Evolutionary conservation across 1,284 basidiomycete genomes (phyloP).

Genomic region (Cryptococcus hybrid): DNA sequence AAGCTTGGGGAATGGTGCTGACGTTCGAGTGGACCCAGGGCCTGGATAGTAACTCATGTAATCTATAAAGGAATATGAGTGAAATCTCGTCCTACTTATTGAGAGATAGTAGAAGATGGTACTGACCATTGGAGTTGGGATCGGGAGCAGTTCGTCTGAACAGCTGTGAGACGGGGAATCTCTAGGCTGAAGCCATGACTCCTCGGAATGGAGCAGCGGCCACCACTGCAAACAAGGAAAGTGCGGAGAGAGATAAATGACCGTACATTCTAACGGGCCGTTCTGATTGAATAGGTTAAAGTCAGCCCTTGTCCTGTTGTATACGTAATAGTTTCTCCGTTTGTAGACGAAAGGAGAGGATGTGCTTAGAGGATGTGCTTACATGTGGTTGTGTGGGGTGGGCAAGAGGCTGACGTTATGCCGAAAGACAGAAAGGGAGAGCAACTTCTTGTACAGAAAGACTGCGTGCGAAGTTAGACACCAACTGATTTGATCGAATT

Average conservation of each 20-base stretch:
- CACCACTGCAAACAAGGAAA: slow-evolving; percentile 5
- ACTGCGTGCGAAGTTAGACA: neutral
- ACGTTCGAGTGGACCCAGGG: no score
- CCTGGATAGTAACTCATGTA: no score
- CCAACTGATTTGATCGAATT: no score
- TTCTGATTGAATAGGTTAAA: neutral
- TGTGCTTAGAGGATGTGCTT: neutral
- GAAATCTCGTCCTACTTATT: no score
- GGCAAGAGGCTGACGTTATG: neutral
- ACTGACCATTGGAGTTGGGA: neutral
- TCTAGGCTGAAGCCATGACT: slow-evolving; percentile 21
- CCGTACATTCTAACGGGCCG: neutral
- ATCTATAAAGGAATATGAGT: no score
- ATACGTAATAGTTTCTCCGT: neutral
- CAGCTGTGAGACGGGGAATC: slow-evolving; percentile 19
- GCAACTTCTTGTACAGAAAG: neutral
- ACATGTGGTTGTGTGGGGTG: neutral
- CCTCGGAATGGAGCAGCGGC: slow-evolving; percentile 13
- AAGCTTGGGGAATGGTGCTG: slow-evolving; percentile 40
- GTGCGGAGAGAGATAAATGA: slow-evolving; percentile 1
- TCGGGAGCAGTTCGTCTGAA: slow-evolving; percentile 8
- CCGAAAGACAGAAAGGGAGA: neutral
- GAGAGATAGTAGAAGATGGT: no score
- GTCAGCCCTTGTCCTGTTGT: neutral
- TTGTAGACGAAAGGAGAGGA: neutral